Conservation (phyloP, 495 filamentous ascomycete genomes). For the Penicillium ucsense region DNA sequence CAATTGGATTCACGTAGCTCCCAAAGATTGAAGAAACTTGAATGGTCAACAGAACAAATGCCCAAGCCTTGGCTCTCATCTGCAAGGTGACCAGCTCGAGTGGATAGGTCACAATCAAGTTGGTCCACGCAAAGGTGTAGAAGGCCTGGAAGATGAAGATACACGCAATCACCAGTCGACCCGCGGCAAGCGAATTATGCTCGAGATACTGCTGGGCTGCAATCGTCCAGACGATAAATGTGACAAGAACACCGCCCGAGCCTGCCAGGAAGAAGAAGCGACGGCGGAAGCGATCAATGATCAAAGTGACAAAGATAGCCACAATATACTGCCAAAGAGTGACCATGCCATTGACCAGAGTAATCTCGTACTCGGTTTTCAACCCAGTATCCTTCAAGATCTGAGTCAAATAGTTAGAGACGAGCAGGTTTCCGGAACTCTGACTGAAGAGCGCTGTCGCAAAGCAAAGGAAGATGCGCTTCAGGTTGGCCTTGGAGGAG, state of each 20-base stretch:
- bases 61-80: conserved; percentile 56
- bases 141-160: conserved; percentile 49
- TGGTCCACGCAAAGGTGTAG: conserved; percentile 51
- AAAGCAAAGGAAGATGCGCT: conserved; percentile 47
- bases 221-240: conserved; percentile 48
- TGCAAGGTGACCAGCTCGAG: conserved; percentile 55
- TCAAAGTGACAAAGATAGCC: conserved; percentile 41
- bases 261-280: conserved; percentile 46
- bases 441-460: conserved; percentile 55
- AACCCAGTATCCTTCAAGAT: conserved; percentile 50
- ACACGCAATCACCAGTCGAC: conserved; percentile 46
- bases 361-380: conserved; percentile 34
- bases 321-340: conserved; percentile 35
- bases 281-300: conserved; percentile 48
- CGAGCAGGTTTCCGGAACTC: conserved; percentile 56
- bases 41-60: conserved; percentile 50
- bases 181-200: conserved; percentile 32
- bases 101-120: conserved; percentile 51
- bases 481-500: conserved; percentile 56
- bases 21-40: conserved; percentile 47
- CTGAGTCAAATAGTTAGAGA: conserved; percentile 48
- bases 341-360: conserved; percentile 19
- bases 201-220: conserved; percentile 43
- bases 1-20: conserved; percentile 48
- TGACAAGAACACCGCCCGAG: conserved; percentile 46